Base-by-base conservation (phyloP, 2,329 filamentous ascomycete genomes). In the Arthrobotrys entomopaga region DNA sequence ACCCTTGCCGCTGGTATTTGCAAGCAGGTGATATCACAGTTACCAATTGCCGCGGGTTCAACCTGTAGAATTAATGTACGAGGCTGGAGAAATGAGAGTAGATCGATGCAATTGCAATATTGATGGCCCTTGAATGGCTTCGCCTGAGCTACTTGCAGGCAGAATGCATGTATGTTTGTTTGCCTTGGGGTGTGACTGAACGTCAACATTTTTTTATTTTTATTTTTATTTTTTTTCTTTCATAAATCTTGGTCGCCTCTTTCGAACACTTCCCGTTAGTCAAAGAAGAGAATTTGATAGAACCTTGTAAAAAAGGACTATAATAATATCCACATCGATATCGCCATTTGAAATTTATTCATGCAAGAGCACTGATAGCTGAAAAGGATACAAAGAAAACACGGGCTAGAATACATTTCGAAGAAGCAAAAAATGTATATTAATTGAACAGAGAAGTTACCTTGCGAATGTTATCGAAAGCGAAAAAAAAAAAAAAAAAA, bases 391-490 rank as follows among this genome's bases (percentile, higher is more conserved):
- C 57, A 43, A 24, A 40, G 10, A 53, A 69, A 26, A 8, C 40
- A 52, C 52, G 15, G 38, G 43, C 29, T 26, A 48, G 26, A 49
- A 57, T 46, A 56, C 42, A 54, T 40, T 57, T 29, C 34, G 7
- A 59, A 61, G 46, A 59, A 61, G 54, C 60, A 73, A 73, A 56
- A 60, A 26, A 54, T n/a, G n/a, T n/a, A n/a, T n/a, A 50, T 50
- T 50, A 6, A 11, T 26, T 49, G 42, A 46, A n/a, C 29, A 34
- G 29, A 10, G 10, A 5, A 34, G 29, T 34, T 10, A 10, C 29
- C 29, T 34, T 34, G 29, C 29, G 29, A 34, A 34, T 19, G 46
- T 65, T 65, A 60, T 72, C 54, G 19, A 66, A 65, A 43, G 1
- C 38, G n/a, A 66, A 65, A 53, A 1, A 40, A 24, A 38, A 65